Conservation (phyloP, 768 basidiomycete genomes). For the Jaapia argillacea region DNA sequence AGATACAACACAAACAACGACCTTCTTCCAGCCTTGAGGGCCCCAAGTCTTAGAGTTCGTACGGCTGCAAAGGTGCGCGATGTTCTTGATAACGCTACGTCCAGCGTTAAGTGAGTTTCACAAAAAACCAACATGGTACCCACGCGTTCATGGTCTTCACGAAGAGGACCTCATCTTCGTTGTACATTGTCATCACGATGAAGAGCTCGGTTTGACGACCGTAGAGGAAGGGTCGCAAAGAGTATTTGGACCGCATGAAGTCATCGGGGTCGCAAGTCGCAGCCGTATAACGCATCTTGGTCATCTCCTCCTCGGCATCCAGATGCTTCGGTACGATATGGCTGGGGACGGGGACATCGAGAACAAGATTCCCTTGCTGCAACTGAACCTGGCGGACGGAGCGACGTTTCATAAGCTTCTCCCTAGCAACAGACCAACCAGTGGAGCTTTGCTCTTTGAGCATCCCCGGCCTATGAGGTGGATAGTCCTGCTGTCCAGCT, state of each 20-base stretch:
- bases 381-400: conserved; percentile 75
- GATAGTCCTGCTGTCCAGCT: conserved; percentile 39
- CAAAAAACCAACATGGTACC: conserved; percentile 17
- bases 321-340: conserved; percentile 66
- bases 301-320: conserved; percentile 58
- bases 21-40: conserved; percentile 84
- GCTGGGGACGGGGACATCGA: conserved; percentile 73
- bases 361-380: conserved; percentile 73
- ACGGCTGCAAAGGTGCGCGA: conserved; percentile 68
- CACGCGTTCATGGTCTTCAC: conserved; percentile 78
- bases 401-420: conserved; percentile 76
- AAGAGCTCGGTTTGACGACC: conserved; percentile 84
- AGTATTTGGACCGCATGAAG: conserved; percentile 69
- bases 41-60: conserved; percentile 74
- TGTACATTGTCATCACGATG: conserved; percentile 96
- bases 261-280: conserved; percentile 87
- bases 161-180: conserved; percentile 80
- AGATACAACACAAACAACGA: conserved; percentile 81
- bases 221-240: conserved; percentile 69
- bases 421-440: conserved; percentile 60
- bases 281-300: conserved; percentile 82
- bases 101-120: conserved; percentile 1
- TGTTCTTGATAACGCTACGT: conserved; percentile 68
- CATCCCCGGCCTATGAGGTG: conserved; percentile 46
- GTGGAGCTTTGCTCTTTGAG: conserved; percentile 33